Base-by-base conservation (phyloP, 2,329 filamentous ascomycete species). In the Paecilomyces variotii region DNA sequence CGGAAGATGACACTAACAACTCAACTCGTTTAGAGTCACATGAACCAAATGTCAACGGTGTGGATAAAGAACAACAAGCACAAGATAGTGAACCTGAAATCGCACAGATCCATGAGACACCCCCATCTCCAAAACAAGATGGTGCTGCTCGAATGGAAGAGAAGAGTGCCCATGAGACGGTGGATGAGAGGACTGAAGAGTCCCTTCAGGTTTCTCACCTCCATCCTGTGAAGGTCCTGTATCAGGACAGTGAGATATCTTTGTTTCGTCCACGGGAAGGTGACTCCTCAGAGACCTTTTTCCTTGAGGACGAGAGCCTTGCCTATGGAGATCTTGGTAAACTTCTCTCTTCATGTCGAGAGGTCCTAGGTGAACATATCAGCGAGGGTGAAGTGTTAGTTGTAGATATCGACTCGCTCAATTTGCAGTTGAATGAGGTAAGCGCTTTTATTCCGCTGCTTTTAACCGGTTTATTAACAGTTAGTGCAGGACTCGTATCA, bases 401-500 rank as follows among this genome's bases (percentile, higher is more conserved):
- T 56, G 72, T 87, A 58, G 75, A 79, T 58, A 76, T 87, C 60
- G 79, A 83, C 45, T 74, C 78, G 12, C 71, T 87, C 58, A 81
- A 79, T 63, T 73, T 87, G 57, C 78, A 81, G 64, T 72, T 85
- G 65, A 79, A 76, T 65, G 84, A 87, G 76, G 84, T 85, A 71
- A 73, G 39, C n/a, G 19, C 39, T 19, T 45, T 10, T 6, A 24
- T 7, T n/a, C 39, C 19, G 5, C 4, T 7, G 6, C 14, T 45
- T 45, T 24, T n/a, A 14, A 45, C 2, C 19, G 9, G 34, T 59
- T 54, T 45, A 27, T 62, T 71, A 61, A 78, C 70, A 62, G 65
- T 57, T 19, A n/a, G 54, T 59, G 11, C 62, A 85, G 81, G 78
- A 80, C 66, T 82, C 80, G 51, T 68, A 71, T 45, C 72, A 80